Conservation (phyloP, 108 stramenopile genomes). For the Cyclotella distinguenda region DNA sequence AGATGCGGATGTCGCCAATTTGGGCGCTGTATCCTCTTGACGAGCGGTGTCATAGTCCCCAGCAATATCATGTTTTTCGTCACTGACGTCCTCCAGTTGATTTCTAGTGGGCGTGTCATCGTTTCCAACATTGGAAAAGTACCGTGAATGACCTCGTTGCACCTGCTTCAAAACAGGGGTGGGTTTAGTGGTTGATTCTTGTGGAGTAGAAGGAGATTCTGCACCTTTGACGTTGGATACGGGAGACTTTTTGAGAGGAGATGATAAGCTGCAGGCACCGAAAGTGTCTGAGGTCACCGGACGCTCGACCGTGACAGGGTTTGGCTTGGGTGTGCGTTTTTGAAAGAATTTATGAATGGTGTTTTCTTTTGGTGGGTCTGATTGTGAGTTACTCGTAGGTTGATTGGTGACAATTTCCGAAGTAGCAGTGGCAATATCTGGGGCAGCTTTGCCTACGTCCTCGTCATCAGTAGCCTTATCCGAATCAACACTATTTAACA, state of each 20-base stretch:
- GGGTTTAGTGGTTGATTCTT: background rate
- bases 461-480: no score
- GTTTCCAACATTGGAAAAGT: background rate
- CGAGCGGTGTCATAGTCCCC: background rate
- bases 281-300: no score
- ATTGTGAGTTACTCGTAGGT: no score
- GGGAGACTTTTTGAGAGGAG: conserved; percentile 1
- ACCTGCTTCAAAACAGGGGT: conserved; percentile 16
- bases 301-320: no score
- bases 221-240: background rate
- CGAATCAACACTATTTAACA: no score
- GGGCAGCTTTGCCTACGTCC: no score
- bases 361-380: no score
- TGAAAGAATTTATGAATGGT: no score
- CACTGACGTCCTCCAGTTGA: background rate
- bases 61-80: background rate
- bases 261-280: no score
- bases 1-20: background rate
- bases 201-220: conserved; percentile 3
- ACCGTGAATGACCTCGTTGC: conserved; percentile 2
- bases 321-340: no score
- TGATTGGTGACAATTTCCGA: no score
- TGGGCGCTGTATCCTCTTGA: background rate
- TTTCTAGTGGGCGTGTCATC: background rate
- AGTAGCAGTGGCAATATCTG: no score